Conservation (phyloP, 768 basidiomycete species). For the Trametes meyenii region DNA sequence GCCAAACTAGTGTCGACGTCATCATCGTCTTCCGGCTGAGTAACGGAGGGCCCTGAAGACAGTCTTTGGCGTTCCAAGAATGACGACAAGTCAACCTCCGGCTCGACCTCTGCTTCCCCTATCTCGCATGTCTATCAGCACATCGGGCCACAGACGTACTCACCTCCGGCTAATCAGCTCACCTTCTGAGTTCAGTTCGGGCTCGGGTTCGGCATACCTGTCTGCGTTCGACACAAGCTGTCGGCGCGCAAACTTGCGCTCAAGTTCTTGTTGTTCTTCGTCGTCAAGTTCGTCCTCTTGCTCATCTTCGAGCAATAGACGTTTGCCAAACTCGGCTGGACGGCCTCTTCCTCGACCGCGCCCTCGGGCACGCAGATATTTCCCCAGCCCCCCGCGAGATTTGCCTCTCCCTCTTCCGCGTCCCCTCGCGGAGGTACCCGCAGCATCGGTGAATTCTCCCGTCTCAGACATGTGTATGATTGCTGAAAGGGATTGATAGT, state of each 20-base stretch:
- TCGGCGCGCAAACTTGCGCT: constrained; percentile 56
- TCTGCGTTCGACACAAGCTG: constrained; percentile 71
- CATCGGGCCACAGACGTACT: neutral
- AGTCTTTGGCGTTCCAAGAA: constrained; percentile 68
- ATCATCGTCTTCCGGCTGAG: constrained; percentile 40
- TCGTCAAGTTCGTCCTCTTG: constrained; percentile 40
- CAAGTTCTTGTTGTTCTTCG: constrained; percentile 52
- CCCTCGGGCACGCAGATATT: constrained; percentile 73
- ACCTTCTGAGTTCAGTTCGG: constrained; percentile 75
- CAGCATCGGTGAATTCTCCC: neutral
- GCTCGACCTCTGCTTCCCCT: constrained; percentile 71
- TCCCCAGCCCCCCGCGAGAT: constrained; percentile 71
- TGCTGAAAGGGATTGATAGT: neutral
- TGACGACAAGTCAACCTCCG: constrained; percentile 69
- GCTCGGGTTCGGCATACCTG: constrained; percentile 72
- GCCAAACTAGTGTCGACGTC: constrained; percentile 62
- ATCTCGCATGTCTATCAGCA: neutral
- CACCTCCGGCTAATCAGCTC: constrained; percentile 17
- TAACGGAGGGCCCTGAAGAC: constrained; percentile 29
- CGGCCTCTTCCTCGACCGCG: constrained; percentile 61
- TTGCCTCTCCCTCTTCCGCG: constrained; percentile 39
- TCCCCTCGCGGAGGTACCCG: constrained; percentile 4
- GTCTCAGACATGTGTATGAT: neutral
- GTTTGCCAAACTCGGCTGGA: constrained; percentile 65
- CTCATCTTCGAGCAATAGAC: constrained; percentile 66